A percentile compares a stretch with the other conserved stretches of the same genome.
phyloP scores from a whole-genome alignment of 306 rosid species.

The Ormosia semicastrata region DNA sequence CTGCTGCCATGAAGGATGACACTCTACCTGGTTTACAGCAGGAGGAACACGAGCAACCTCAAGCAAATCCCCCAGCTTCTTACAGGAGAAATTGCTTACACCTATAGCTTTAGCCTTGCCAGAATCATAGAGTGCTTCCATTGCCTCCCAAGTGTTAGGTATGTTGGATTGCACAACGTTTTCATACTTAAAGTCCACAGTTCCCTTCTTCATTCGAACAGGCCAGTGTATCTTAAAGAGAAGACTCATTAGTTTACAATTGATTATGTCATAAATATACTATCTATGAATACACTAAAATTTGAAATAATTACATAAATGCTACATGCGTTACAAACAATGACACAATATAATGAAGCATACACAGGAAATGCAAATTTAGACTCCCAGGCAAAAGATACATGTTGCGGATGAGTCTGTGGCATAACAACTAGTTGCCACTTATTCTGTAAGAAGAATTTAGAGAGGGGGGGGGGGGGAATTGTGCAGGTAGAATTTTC shows the following conservation, averaged over 20 bases:
- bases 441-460: background rate
- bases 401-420: background rate
- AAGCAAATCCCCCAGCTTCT: conserved; percentile 57
- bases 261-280: background rate
- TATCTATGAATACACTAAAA: too few relatives aligned
- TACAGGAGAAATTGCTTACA: conserved; percentile 67
- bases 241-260: background rate
- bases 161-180: conserved; percentile 37
- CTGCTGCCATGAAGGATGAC: conserved; percentile 74
- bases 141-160: conserved; percentile 67
- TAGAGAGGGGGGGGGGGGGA: too few relatives aligned
- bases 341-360: background rate
- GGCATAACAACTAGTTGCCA: background rate
- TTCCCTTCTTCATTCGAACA: conserved; percentile 51
- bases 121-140: conserved; percentile 64
- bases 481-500: background rate
- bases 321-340: background rate
- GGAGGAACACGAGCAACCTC: conserved; percentile 57
- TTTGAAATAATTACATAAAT: too few relatives aligned
- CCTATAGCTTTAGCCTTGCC: conserved; percentile 72
- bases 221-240: conserved; percentile 72
- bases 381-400: background rate
- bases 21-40: conserved; percentile 68
- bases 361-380: background rate
- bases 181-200: conserved; percentile 43